Evolutionary conservation across 768 basidiomycete genomes (phyloP), one percentile per base, ranked within the genome.

Genomic region (Candolleomyces eurysporus): DNA sequence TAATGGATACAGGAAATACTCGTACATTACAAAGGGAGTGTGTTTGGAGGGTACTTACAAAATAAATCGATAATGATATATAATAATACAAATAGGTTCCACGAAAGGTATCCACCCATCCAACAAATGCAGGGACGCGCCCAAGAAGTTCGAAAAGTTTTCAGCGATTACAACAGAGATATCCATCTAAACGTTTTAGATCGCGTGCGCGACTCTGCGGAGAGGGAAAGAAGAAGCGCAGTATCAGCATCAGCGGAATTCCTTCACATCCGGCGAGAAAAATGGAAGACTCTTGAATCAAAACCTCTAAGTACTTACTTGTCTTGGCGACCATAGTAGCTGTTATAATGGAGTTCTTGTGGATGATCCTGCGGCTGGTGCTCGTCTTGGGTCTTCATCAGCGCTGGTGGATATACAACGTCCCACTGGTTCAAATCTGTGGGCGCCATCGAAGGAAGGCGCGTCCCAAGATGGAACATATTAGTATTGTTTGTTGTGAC

Each of bases 381-480:
- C 1, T 39, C 54, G n/a, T 56, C 54, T 21, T 56, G 54, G 8
- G 54, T 49, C 17, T 59, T 42, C 36, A 36, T 36, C 3, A 52
- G 46, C 14, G 53, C 19, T 40, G 32, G 53, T 21, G 62, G 60
- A 39, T 32, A 71, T 42, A 71, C 73, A 59, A 70, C 72, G 56
- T 76, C 72, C 78, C 76, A 78, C 31, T 62, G 57, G 16, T 73
- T 71, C 30, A 75, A 61, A 48, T 78, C 78, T 39, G 61, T 64
- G 11, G 73, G 75, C 17, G 73, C 76, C 72, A 78, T 70, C 43
- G 76, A 78, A 7, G 78, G 76, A 66, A 78, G 69, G 3, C 80
- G 75, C 5, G 81, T 83, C 11, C 81, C 80, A 19, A 81, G 71
- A 59, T 77, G 77, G 69, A 83, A 83, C 72, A 83, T 71, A 63